phyloP scores from a whole-genome alignment of 495 filamentous ascomycete species.

The Glonium stellatum region DNA sequence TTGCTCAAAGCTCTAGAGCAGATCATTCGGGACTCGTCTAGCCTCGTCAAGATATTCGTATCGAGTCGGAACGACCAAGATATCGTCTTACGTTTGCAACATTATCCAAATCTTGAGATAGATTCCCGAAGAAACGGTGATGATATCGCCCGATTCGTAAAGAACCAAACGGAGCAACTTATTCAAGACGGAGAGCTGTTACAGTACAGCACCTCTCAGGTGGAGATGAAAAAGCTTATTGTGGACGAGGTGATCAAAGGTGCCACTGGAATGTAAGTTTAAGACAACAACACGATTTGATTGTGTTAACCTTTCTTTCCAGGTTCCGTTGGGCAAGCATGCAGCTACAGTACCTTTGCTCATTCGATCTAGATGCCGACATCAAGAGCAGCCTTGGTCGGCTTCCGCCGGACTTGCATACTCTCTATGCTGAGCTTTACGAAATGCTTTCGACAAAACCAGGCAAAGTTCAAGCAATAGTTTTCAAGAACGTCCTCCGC shows the following conservation, averaged over 20 bases:
- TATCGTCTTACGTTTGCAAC: slow-evolving; percentile 28
- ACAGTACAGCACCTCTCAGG: too few relatives aligned
- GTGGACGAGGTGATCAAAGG: not conserved
- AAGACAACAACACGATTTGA: not conserved
- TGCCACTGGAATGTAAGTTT: slow-evolving; percentile 6
- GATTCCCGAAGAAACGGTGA: slow-evolving; percentile 27
- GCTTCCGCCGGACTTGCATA: slow-evolving; percentile 25
- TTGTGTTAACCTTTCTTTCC: not conserved
- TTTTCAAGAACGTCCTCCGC: slow-evolving; percentile 2
- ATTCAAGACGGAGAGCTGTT: too few relatives aligned
- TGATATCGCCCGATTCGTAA: slow-evolving; percentile 35
- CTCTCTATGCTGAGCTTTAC: slow-evolving; percentile 29
- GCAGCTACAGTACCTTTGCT: slow-evolving; percentile 4
- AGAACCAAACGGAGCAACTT: not conserved
- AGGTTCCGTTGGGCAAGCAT: slow-evolving; percentile 25
- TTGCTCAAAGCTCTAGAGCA: slow-evolving; percentile 35
- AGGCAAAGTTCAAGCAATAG: not conserved
- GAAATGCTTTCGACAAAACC: slow-evolving; percentile 6
- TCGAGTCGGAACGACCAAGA: slow-evolving; percentile 38
- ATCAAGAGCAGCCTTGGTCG: slow-evolving; percentile 1
- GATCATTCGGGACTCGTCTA: slow-evolving; percentile 28
- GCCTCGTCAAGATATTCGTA: slow-evolving; percentile 38
- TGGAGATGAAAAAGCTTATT: not conserved
- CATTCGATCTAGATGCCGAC: slow-evolving; percentile 1
- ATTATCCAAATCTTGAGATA: slow-evolving; percentile 33